These are phyloP conservation scores for Diphasiastrum complanatum DNA, from an alignment of 83 land plant genomes.

Conservation along the genomic window DNA sequence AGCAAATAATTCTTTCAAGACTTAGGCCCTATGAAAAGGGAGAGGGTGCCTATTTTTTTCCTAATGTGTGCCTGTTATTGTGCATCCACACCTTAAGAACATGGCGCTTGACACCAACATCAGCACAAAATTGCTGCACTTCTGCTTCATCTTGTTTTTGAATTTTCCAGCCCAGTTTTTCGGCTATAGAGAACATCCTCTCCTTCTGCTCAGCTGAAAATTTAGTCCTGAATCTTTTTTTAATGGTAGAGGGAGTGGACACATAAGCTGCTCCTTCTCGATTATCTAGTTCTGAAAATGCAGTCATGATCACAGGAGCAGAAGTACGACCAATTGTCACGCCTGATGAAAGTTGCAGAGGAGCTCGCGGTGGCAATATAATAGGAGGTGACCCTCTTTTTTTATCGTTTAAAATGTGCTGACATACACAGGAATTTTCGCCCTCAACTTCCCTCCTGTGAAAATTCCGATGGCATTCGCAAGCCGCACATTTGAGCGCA, in stretches of 20 bases:
- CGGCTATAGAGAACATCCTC: conserved; percentile 34
- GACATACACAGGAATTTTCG: neutral
- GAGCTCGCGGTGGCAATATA: neutral
- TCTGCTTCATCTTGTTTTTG: conserved; percentile 23
- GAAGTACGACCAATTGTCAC: neutral
- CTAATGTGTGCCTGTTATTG: conserved; percentile 38
- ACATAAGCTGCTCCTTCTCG: neutral
- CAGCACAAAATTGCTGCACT: conserved; percentile 30
- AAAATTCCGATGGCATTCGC: conserved; percentile 46
- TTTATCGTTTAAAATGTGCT: too few relatives aligned
- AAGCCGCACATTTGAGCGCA: conserved; percentile 27
- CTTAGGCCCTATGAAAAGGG: too few relatives aligned
- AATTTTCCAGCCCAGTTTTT: conserved; percentile 37
- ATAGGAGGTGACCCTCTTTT: too few relatives aligned
- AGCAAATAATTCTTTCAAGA: too few relatives aligned
- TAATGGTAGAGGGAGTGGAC: neutral
- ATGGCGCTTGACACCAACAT: conserved; percentile 24
- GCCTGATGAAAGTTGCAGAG: neutral
- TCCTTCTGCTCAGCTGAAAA: conserved; percentile 41
- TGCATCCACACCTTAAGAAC: conserved; percentile 46
- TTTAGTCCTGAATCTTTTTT: conserved; percentile 34
- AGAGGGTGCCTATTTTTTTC: too few relatives aligned
- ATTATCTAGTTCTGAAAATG: neutral
- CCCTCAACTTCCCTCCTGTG: conserved; percentile 19
- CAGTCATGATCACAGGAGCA: neutral